phyloP scores from a whole-genome alignment of 768 basidiomycete genomes.

The Lenzites betulinus region DNA sequence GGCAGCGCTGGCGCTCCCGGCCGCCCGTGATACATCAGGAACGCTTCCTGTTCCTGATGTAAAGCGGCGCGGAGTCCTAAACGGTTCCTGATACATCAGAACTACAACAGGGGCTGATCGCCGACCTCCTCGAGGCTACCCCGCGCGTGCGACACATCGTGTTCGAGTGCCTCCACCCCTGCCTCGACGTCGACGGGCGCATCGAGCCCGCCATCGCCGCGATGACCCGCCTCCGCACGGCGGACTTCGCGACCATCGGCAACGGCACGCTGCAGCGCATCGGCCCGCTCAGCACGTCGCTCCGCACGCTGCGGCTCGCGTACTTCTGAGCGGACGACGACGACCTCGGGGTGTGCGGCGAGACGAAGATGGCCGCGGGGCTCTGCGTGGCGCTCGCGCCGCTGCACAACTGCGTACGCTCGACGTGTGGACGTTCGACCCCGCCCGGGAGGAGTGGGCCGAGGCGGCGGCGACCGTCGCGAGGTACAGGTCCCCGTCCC shows the following conservation, averaged over 20 bases:
- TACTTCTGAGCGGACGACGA: slow-evolving; percentile 9
- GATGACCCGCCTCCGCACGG: neutral
- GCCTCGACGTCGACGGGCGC: neutral
- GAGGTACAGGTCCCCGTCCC: neutral
- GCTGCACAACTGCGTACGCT: neutral
- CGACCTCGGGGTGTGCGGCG: neutral
- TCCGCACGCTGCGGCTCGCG: neutral
- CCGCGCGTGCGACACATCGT: neutral
- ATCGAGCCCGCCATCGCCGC: neutral
- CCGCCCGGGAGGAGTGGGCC: neutral
- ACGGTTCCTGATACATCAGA: too few species aligned
- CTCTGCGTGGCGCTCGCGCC: neutral
- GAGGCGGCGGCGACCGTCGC: neutral
- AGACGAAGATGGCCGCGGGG: slow-evolving; percentile 1
- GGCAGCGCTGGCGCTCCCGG: too few species aligned
- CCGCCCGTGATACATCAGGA: too few species aligned
- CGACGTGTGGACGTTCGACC: neutral
- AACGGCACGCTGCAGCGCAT: neutral
- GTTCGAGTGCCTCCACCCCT: slow-evolving; percentile 4
- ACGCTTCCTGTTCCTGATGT: too few species aligned
- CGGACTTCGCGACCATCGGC: neutral
- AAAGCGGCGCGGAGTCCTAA: too few species aligned
- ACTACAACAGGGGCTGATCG: too few species aligned
- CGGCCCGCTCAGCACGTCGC: neutral
- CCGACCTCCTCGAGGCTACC: neutral